A percentile compares a stretch with the other conserved stretches of the same genome.
Conservation (phyloP, 1,284 basidiomycete genomes). For the Phlebopus sp. region DNA sequence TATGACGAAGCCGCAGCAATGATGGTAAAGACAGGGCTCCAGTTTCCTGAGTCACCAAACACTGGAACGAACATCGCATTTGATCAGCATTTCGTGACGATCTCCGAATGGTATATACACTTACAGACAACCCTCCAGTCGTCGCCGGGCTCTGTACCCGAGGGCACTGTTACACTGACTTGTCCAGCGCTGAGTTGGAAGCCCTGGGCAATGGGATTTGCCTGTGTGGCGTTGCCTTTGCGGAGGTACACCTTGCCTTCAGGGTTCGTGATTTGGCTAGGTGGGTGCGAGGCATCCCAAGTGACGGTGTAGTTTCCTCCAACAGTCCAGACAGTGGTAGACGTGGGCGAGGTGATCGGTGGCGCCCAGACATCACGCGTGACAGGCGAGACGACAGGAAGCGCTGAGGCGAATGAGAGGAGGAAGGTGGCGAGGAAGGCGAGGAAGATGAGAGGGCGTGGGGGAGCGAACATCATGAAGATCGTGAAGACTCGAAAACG, state of each 20-base stretch:
- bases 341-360: constrained; percentile 36
- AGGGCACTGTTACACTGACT: constrained; percentile 39
- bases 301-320: constrained; percentile 43
- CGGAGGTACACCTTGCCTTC: constrained; percentile 41
- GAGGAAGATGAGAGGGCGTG: constrained; percentile 8
- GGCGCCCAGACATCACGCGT: constrained; percentile 49
- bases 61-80: constrained; percentile 31
- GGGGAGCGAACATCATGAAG: constrained; percentile 12
- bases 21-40: constrained; percentile 40
- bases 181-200: constrained; percentile 42
- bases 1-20: constrained; percentile 16
- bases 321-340: constrained; percentile 39
- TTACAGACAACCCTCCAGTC: constrained; percentile 43
- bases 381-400: constrained; percentile 19
- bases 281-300: constrained; percentile 44
- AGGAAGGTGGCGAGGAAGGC: constrained; percentile 19
- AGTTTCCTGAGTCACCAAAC: constrained; percentile 51
- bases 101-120: constrained; percentile 15
- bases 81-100: neutral
- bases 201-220: constrained; percentile 32
- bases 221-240: constrained; percentile 30
- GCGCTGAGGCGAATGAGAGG: constrained; percentile 25
- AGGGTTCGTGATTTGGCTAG: constrained; percentile 46
- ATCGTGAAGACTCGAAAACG: neutral
- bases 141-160: constrained; percentile 26